These are phyloP conservation scores for Curvularia verruculosa DNA, from an alignment of 2,329 filamentous ascomycete genomes.

Conservation along the genomic window DNA sequence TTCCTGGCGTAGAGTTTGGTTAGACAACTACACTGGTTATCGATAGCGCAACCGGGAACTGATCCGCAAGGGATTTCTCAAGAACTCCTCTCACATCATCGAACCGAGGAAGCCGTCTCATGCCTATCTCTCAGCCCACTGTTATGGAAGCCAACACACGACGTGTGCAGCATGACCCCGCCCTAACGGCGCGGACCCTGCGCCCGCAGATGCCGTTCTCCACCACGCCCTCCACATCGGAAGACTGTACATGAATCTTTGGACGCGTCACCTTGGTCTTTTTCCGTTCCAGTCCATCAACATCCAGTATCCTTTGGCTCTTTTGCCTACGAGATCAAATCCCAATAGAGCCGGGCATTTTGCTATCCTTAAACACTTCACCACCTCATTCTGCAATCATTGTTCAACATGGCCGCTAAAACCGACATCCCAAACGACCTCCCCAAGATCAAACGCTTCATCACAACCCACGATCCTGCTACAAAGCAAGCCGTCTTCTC, in stretches of 20 bases:
- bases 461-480: slow-evolving; percentile 44
- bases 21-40: neutral
- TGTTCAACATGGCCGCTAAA: slow-evolving; percentile 22
- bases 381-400: neutral
- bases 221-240: slow-evolving; percentile 16
- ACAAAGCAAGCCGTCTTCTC: slow-evolving; percentile 46
- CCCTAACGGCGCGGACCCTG: neutral
- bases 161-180: neutral
- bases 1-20: neutral
- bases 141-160: neutral
- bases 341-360: no score
- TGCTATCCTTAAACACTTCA: neutral
- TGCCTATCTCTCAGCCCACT: neutral
- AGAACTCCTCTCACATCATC: neutral
- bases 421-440: slow-evolving; percentile 28
- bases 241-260: neutral
- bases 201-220: slow-evolving; percentile 10
- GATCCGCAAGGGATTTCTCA: neutral
- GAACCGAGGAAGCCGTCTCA: neutral
- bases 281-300: neutral
- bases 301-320: neutral
- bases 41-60: slow-evolving; percentile 1
- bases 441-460: slow-evolving; percentile 41
- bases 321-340: neutral
- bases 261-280: neutral